Percentiles rank a stretch among this genome's conserved stretches.
Evolutionary conservation across 2,329 filamentous ascomycete species (phyloP).

Genomic region (Alternaria gaisen): DNA sequence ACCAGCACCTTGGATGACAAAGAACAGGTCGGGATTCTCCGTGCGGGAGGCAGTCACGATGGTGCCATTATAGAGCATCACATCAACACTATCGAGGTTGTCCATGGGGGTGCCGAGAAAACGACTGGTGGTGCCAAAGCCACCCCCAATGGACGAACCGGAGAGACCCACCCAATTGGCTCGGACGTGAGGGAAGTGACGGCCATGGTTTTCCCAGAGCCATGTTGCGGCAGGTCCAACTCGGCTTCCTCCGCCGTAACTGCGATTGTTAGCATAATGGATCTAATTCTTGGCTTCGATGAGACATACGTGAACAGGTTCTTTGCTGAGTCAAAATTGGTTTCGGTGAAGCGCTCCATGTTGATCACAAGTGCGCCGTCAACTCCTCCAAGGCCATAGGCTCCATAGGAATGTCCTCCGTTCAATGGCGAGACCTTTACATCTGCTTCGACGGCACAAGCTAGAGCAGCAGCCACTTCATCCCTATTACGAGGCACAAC

Average conservation of each 20-base stretch:
- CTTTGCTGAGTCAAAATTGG: constrained; percentile 17
- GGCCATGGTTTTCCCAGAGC: constrained; percentile 28
- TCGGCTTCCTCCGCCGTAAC: constrained; percentile 25
- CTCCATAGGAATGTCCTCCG: constrained; percentile 26
- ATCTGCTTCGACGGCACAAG: constrained; percentile 21
- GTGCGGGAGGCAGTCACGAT: constrained; percentile 28
- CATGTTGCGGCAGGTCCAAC: constrained; percentile 26
- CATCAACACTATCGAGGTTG: constrained; percentile 23
- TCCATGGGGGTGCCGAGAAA: constrained; percentile 28
- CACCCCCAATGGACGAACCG: constrained; percentile 24
- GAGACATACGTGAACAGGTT: constrained; percentile 7
- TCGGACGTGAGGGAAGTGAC: constrained; percentile 30
- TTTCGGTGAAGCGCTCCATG: constrained; percentile 23
- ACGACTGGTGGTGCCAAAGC: constrained; percentile 27
- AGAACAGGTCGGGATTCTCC: constrained; percentile 33
- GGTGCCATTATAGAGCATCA: constrained; percentile 27
- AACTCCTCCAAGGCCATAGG: constrained; percentile 24
- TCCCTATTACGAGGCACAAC: constrained; percentile 14
- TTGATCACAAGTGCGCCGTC: constrained; percentile 24
- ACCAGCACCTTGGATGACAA: constrained; percentile 30
- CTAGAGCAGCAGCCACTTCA: constrained; percentile 21
- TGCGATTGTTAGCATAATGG: constrained; percentile 5
- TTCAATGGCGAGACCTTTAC: constrained; percentile 24
- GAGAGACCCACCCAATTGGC: constrained; percentile 25
- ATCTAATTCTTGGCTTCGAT: not conserved